Conservation (phyloP, 164 flowering plant genomes). For the Echeveria elegans region DNA sequence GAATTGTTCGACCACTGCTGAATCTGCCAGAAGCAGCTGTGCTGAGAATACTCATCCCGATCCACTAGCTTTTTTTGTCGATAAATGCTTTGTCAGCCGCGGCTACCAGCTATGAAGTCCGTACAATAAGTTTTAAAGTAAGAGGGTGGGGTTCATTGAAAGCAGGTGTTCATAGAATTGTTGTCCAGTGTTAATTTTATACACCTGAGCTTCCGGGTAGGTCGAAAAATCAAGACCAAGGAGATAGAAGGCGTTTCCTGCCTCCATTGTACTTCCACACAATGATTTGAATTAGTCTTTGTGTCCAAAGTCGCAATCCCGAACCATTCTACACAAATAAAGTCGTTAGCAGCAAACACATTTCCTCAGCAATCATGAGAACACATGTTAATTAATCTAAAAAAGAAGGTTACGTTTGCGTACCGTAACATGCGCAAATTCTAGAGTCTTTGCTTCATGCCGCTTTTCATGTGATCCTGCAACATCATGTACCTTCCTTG, state of each 20-base stretch:
- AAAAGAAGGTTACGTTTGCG: background rate
- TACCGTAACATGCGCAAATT: constrained; percentile 47
- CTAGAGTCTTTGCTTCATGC: constrained; percentile 26
- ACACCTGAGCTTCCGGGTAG: constrained; percentile 60
- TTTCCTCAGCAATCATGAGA: background rate
- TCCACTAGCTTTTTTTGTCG: constrained; percentile 50
- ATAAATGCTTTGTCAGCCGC: constrained; percentile 47
- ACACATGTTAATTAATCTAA: background rate
- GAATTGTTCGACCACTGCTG: constrained; percentile 47
- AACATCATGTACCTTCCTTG: constrained; percentile 40
- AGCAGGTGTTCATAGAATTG: background rate
- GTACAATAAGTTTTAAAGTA: background rate
- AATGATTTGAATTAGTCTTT: constrained; percentile 47
- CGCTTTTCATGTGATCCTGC: constrained; percentile 36
- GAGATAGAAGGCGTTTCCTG: constrained; percentile 37
- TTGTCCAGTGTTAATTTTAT: too few relatives aligned
- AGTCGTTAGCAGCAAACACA: background rate
- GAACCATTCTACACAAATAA: constrained; percentile 40
- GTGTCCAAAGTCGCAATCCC: constrained; percentile 49
- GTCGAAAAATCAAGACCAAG: constrained; percentile 49
- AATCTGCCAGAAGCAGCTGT: constrained; percentile 49
- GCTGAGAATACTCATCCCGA: constrained; percentile 45
- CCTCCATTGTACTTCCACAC: constrained; percentile 39
- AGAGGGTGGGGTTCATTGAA: background rate
- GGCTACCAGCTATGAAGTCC: constrained; percentile 24